Evolutionary conservation across 148 eudicot species (phyloP), one percentile per base, ranked within the genome.

Genomic region (Camellia granthamiana): DNA sequence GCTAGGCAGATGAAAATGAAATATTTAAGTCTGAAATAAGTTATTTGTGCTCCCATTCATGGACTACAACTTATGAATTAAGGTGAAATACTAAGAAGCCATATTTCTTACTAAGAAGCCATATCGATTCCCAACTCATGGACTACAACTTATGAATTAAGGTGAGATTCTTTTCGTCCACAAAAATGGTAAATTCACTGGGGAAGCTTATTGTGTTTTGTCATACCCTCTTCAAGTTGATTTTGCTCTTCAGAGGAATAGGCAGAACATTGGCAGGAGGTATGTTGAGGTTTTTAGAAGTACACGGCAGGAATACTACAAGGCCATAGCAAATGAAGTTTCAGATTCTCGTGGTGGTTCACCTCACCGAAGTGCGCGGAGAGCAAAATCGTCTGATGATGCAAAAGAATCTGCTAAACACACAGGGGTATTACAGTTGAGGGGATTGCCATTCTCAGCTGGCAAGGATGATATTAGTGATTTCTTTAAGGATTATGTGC

Each of bases 201-300:
- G 99, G 67, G 98, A 96, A 89, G 97, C 95, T 67, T 96, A 77
- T 71, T 96, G 98, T 88, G 93, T 96, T 71, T 83, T 96, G 80
- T 91, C 92, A 30, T 92, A 93, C 80, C 95, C 97, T 54, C 84
- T 91, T 82, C 99, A 96, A 85, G 91, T 93, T 55, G 99, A 96
- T 80, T 93, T 87, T 85, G 99, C 99, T 18, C 91, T 96, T 21
- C 93, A 92, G 69, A 96, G 97, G 82, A 92, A 96, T 78, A 90
- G 93, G 88, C 97, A 92, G 66, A 92, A 92, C 82, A 93, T 96
- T 56, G 99, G 99, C 11, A 90, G 97, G 83, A 89, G 99, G 81
- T 95, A 95, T 81, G 94, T 95, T 58, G 99, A 95, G 82, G 99
- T 95, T 69, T 96, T 92, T 68, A 86, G 95, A 76, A 87, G 97